A percentile compares a stretch with the other conserved stretches of the same genome.
Conservation (phyloP, 257 asterid genomes). For the Solanum arcanum region DNA sequence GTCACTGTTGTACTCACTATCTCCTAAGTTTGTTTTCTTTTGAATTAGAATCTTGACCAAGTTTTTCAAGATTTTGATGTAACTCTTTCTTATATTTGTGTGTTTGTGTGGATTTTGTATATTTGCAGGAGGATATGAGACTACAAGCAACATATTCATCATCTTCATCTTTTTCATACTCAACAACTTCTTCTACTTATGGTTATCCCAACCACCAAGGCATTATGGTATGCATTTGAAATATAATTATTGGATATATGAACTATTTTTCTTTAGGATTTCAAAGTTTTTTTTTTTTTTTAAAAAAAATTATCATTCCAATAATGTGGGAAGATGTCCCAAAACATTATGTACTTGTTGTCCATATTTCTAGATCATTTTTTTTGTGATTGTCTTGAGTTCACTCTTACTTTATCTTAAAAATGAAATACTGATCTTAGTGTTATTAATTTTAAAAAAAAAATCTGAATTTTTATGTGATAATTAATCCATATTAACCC, state of each 20-base stretch:
- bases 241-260: background rate
- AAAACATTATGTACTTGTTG: background rate
- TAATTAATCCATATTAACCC: background rate
- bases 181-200: conserved; percentile 40
- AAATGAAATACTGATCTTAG: background rate
- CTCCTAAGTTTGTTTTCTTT: background rate
- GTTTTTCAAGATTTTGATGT: background rate
- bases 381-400: background rate
- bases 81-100: background rate
- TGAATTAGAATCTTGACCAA: background rate
- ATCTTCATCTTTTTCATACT: conserved; percentile 31
- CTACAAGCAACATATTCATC: conserved; percentile 44
- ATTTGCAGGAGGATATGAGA: conserved; percentile 55
- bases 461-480: background rate
- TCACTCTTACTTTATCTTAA: background rate
- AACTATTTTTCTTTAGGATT: background rate
- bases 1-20: background rate
- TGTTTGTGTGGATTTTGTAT: background rate
- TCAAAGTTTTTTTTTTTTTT: too few relatives aligned
- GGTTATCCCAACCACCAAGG: conserved; percentile 39
- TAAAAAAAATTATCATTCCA: background rate
- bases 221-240: conserved; percentile 27
- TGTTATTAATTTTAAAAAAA: background rate
- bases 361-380: background rate
- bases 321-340: background rate